Percentiles rank a stretch among this genome's conserved stretches.
These are phyloP conservation scores for Malassezia restricta DNA, from an alignment of 1,284 basidiomycete genomes.

Conservation along the genomic window DNA sequence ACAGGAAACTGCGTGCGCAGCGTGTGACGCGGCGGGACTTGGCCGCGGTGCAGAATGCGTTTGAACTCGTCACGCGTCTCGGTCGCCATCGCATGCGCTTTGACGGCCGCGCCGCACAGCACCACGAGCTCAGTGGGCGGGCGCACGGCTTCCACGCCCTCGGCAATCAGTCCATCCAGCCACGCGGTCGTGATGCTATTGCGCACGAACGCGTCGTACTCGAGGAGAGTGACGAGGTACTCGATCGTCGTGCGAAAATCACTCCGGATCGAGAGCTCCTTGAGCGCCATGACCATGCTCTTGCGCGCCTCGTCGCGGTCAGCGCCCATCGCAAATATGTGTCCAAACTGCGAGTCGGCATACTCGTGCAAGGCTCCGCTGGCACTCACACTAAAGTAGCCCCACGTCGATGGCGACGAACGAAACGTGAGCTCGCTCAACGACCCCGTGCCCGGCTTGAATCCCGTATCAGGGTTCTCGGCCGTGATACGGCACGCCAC, in stretches of 20 bases:
- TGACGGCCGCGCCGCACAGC: constrained; percentile 84
- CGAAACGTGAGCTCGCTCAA: constrained; percentile 98
- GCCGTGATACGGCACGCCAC: constrained; percentile 98
- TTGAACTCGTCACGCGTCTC: constrained; percentile 87
- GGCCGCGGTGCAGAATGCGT: constrained; percentile 90
- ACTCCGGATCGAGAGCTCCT: constrained; percentile 94
- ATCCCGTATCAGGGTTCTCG: constrained; percentile 99
- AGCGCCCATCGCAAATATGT: constrained; percentile 97
- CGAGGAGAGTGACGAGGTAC: constrained; percentile 81
- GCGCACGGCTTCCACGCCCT: constrained; percentile 88
- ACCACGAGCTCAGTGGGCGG: constrained; percentile 85
- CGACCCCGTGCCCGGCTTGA: constrained; percentile 95
- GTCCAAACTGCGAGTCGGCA: constrained; percentile 68
- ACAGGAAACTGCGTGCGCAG: constrained; percentile 93
- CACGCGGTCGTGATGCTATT: constrained; percentile 98
- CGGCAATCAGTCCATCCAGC: constrained; percentile 91
- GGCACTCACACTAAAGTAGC: constrained; percentile 89
- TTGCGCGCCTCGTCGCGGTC: constrained; percentile 89
- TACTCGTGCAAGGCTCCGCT: constrained; percentile 97
- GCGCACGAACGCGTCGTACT: constrained; percentile 89
- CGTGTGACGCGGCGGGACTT: constrained; percentile 84
- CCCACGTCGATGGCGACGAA: constrained; percentile 78
- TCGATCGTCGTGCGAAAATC: constrained; percentile 98
- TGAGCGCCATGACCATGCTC: constrained; percentile 98
- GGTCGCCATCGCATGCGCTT: constrained; percentile 80